phyloP scores from a whole-genome alignment of 768 basidiomycete species.

The Boletus rubroflammeus region DNA sequence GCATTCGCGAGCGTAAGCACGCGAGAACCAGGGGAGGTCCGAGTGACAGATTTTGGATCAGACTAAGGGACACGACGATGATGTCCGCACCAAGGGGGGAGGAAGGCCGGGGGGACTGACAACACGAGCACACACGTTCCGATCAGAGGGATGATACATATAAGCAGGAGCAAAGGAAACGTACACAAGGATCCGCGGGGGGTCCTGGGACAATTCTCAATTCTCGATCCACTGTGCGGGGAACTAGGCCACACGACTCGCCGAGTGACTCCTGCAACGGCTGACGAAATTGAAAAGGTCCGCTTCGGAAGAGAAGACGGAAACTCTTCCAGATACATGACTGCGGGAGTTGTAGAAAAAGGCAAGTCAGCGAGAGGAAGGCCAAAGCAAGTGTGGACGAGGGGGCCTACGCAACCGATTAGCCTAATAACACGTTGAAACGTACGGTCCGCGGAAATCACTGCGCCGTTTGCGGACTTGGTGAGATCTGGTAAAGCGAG shows the following conservation, averaged over 20 bases:
- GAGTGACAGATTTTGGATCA: conserved; percentile 2
- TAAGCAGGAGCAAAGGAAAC: conserved; percentile 15
- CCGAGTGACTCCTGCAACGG: neutral
- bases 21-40: conserved; percentile 12
- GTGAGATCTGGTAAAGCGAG: conserved; percentile 23
- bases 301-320: conserved; percentile 7
- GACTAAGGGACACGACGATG: conserved; percentile 5
- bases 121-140: conserved; percentile 8
- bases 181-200: conserved; percentile 31
- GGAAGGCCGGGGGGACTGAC: conserved; percentile 8
- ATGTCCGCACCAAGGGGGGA: conserved; percentile 6
- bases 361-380: conserved; percentile 18
- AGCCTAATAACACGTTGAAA: conserved; percentile 21
- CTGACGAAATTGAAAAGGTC: conserved; percentile 8
- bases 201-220: conserved; percentile 26
- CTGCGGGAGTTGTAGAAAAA: conserved; percentile 9
- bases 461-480: conserved; percentile 21
- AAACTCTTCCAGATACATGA: conserved; percentile 9
- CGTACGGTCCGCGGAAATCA: conserved; percentile 33
- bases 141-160: conserved; percentile 25
- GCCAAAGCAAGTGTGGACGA: conserved; percentile 9
- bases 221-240: conserved; percentile 29
- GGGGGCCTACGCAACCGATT: conserved; percentile 21
- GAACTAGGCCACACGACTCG: conserved; percentile 20
- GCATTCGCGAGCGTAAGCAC: conserved; percentile 5